These are phyloP conservation scores for Pouteria campechiana DNA, from an alignment of 179 eudicot species.

Conservation along the genomic window DNA sequence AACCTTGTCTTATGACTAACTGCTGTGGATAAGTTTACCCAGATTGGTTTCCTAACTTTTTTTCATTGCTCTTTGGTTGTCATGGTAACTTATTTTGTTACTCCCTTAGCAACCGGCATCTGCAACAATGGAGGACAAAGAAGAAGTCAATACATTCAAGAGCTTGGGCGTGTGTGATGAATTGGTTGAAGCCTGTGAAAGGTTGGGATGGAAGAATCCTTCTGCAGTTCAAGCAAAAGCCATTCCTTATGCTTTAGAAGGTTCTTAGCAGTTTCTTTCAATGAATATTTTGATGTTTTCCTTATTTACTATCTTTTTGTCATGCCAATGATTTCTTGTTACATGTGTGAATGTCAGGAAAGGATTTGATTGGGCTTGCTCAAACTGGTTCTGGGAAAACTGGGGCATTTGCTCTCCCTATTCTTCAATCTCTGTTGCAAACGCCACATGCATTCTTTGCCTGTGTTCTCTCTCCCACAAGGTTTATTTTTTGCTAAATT, in stretches of 20 bases:
- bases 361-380: slow-evolving; percentile 91
- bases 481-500: slow-evolving; percentile 21
- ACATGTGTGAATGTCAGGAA: slow-evolving; percentile 24
- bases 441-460: slow-evolving; percentile 66
- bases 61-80: too few relatives aligned
- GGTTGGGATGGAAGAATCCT: slow-evolving; percentile 59
- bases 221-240: slow-evolving; percentile 67
- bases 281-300: background rate
- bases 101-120: too few relatives aligned
- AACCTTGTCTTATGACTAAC: too few relatives aligned
- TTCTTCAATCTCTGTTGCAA: slow-evolving; percentile 64
- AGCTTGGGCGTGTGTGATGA: slow-evolving; percentile 62
- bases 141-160: slow-evolving; percentile 46
- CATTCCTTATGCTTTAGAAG: slow-evolving; percentile 72
- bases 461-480: slow-evolving; percentile 82
- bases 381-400: slow-evolving; percentile 99
- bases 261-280: slow-evolving; percentile 6
- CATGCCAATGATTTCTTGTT: background rate
- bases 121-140: slow-evolving; percentile 34
- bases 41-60: too few relatives aligned
- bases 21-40: too few relatives aligned
- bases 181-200: slow-evolving; percentile 60
- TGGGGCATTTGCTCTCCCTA: slow-evolving; percentile 90
- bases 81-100: too few relatives aligned
- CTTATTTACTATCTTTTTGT: too few relatives aligned